phyloP scores from a whole-genome alignment of 1,139 yeast species.

The Pichia sp. region DNA sequence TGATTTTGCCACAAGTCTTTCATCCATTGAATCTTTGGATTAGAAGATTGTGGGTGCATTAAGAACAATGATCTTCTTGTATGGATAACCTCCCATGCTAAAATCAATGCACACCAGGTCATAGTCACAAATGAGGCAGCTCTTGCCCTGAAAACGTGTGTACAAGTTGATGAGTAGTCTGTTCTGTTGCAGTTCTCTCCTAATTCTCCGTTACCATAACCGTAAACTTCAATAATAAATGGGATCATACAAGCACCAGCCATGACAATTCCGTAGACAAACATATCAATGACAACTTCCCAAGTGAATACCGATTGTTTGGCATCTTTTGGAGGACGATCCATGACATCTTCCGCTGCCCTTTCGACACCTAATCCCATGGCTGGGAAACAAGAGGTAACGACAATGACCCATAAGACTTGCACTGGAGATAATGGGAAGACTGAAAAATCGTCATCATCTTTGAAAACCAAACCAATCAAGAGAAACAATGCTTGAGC shows the following conservation, averaged over 20 bases:
- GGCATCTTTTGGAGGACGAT: slow-evolving; percentile 56
- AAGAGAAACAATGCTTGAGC: slow-evolving; percentile 70
- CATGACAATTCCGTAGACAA: slow-evolving; percentile 69
- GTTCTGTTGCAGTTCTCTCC: slow-evolving; percentile 61
- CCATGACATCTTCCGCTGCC: slow-evolving; percentile 64
- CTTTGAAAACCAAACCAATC: slow-evolving; percentile 70
- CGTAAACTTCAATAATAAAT: slow-evolving; percentile 63
- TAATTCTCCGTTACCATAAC: slow-evolving; percentile 61
- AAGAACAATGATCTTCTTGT: slow-evolving; percentile 67
- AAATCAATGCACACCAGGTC: slow-evolving; percentile 85
- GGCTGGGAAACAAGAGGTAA: slow-evolving; percentile 79
- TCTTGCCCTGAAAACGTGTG: slow-evolving; percentile 70
- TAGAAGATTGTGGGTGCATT: slow-evolving; percentile 66
- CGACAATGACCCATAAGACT: slow-evolving; percentile 74
- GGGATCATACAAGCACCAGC: slow-evolving; percentile 68
- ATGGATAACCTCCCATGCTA: slow-evolving; percentile 91
- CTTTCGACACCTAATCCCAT: slow-evolving; percentile 79
- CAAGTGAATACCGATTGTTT: slow-evolving; percentile 60
- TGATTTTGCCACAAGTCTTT: slow-evolving; percentile 71
- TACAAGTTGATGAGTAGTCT: slow-evolving; percentile 45
- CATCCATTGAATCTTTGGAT: slow-evolving; percentile 53
- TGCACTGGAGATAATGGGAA: slow-evolving; percentile 79
- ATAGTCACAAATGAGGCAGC: slow-evolving; percentile 77
- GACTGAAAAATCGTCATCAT: slow-evolving; percentile 54
- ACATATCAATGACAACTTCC: slow-evolving; percentile 71